Conservation (phyloP, 306 rosid species). For the Albizia julibrissin region DNA sequence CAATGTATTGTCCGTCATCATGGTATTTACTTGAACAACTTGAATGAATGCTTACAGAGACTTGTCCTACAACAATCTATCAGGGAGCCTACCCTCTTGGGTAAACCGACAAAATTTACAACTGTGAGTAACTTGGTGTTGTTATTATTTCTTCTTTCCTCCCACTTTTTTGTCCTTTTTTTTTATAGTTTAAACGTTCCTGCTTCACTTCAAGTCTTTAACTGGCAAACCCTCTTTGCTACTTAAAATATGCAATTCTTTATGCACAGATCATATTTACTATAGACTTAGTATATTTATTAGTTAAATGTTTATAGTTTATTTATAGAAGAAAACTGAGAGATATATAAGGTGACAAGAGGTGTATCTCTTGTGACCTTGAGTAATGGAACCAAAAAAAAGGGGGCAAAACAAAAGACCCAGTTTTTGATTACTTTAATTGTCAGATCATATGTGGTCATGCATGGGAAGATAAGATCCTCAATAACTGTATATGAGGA, state of each 20-base stretch:
- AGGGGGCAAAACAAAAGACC: no score
- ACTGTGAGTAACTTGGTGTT: constrained; percentile 47
- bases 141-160: neutral
- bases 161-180: neutral
- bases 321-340: neutral
- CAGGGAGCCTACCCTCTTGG: constrained; percentile 84
- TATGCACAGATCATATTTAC: neutral
- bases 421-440: neutral
- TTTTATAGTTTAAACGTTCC: neutral
- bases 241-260: constrained; percentile 5
- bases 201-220: neutral
- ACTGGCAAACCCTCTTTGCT: no score
- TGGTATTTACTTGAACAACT: neutral
- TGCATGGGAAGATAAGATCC: no score
- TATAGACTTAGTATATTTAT: neutral
- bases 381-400: neutral
- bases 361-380: neutral
- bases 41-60: constrained; percentile 61
- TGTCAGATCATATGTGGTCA: no score
- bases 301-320: neutral
- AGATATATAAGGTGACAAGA: neutral
- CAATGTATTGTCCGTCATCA: neutral
- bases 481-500: no score
- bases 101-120: constrained; percentile 46
- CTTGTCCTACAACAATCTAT: constrained; percentile 72